Base-by-base conservation (phyloP, 1,284 basidiomycete species). In the Boletus sp. region DNA sequence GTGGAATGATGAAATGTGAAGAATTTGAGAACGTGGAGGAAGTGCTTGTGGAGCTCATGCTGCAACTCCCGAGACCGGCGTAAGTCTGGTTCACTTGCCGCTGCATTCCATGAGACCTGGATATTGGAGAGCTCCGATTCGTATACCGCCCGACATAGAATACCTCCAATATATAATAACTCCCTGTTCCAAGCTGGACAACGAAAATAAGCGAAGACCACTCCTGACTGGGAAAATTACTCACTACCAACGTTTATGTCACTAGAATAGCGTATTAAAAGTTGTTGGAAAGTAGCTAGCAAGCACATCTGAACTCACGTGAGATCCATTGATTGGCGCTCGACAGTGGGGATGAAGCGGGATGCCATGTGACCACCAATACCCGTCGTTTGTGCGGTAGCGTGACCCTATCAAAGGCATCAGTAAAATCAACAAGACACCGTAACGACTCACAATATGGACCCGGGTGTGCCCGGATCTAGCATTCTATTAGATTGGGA, bases 281-380 rank as follows among this genome's bases (percentile, higher is more conserved):
- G 13, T 2, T 25, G 8, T 2, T 17, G 17, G 33, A 35, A 38
- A 1, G 5, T n/a, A 11, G n/a, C 31, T n/a, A n/a, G 17, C 17
- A n/a, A 16, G 30, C 1, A 19, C 11, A 46, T 14, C 19, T 16
- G 7, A 17, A 47, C 59, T 52, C 21, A 60, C 59, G 16, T 49
- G 1, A 60, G 11, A 47, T 60, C 59, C 28, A 60, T 48, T 5
- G 43, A 47, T 48, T 60, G 55, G 16, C 55, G 59, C 35, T 60
- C 59, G 0, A 60, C 55, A 4, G 55, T 60, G 6, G 59, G 59
- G 19, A 60, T 60, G 21, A 60, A 60, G 23, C 10, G 25, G 16
- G 56, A 60, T 19, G 49, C 59, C 55, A 60, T 58, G 8, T 58
- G 59, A 8, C 59, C 55, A 1, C 56, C 55, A 3, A 60, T 35